Conservation (phyloP, 208 protist genomes). For the Trypanosoma conorhini region DNA sequence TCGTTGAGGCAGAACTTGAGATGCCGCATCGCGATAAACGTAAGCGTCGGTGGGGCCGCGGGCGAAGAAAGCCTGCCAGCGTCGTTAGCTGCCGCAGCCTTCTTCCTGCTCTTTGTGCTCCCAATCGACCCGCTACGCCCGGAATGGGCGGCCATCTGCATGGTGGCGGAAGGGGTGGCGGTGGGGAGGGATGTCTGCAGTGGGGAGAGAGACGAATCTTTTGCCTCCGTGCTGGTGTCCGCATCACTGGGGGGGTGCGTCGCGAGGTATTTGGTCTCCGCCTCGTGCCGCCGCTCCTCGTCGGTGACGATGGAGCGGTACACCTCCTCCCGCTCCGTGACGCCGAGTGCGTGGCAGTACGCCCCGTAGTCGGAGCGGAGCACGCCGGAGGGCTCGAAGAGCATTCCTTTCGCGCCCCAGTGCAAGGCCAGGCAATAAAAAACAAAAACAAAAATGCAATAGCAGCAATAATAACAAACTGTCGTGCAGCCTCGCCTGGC, state of each 20-base stretch:
- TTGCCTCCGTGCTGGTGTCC: not conserved
- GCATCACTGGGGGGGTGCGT: not conserved
- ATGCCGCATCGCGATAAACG: constrained; percentile 69
- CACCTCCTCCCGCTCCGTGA: constrained; percentile 85
- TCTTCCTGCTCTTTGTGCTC: constrained; percentile 15
- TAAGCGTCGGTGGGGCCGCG: constrained; percentile 31
- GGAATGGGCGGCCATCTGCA: not conserved
- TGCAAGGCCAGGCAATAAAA: not conserved
- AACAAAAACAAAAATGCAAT: not conserved
- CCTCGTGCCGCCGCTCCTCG: constrained; percentile 18
- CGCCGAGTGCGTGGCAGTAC: constrained; percentile 80
- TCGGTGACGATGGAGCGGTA: constrained; percentile 59
- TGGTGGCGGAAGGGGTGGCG: not conserved
- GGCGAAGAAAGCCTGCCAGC: not conserved
- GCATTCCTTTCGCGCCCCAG: constrained; percentile 35
- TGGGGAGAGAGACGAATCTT: not conserved
- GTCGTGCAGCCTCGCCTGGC: not conserved
- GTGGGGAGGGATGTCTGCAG: not conserved
- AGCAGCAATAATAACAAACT: not conserved
- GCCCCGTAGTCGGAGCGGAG: constrained; percentile 85
- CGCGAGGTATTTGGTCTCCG: constrained; percentile 12
- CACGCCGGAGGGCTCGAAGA: constrained; percentile 88
- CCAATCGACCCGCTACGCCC: constrained; percentile 7
- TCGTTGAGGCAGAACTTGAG: constrained; percentile 84
- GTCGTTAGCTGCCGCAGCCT: not conserved